A percentile compares a stretch with the other conserved stretches of the same genome.
Conservation (phyloP, 257 asterid species). For the Forsythia suspensa region DNA sequence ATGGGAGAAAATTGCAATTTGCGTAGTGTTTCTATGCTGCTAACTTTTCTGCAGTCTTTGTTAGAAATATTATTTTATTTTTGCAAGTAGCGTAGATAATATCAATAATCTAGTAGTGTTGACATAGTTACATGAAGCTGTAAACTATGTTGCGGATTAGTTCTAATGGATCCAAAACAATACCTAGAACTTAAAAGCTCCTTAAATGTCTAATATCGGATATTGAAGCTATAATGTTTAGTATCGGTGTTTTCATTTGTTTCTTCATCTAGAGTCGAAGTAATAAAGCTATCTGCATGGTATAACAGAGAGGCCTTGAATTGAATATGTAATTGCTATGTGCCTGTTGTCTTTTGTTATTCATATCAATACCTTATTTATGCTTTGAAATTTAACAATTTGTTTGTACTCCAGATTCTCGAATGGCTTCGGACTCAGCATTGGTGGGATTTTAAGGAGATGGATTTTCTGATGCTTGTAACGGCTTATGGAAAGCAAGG, state of each 20-base stretch:
- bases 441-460: constrained; percentile 98
- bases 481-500: constrained; percentile 95
- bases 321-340: neutral
- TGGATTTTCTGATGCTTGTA: constrained; percentile 92
- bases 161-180: neutral
- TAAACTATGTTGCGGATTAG: neutral
- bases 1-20: neutral
- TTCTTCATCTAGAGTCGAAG: neutral
- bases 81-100: neutral
- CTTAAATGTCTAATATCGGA: neutral
- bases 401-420: constrained; percentile 53
- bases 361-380: neutral
- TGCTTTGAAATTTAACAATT: constrained; percentile 6
- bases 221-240: constrained; percentile 5
- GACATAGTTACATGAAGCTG: neutral
- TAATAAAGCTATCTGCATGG: neutral
- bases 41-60: neutral
- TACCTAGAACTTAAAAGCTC: constrained; percentile 4
- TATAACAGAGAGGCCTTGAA: neutral
- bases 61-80: neutral
- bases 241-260: neutral
- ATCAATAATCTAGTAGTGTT: neutral
- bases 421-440: constrained; percentile 94
- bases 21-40: too few species aligned
- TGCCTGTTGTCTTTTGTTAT: neutral